Evolutionary conservation across 2,329 filamentous ascomycete species (phyloP).

Genomic region (Neocatenulostroma microsporum): DNA sequence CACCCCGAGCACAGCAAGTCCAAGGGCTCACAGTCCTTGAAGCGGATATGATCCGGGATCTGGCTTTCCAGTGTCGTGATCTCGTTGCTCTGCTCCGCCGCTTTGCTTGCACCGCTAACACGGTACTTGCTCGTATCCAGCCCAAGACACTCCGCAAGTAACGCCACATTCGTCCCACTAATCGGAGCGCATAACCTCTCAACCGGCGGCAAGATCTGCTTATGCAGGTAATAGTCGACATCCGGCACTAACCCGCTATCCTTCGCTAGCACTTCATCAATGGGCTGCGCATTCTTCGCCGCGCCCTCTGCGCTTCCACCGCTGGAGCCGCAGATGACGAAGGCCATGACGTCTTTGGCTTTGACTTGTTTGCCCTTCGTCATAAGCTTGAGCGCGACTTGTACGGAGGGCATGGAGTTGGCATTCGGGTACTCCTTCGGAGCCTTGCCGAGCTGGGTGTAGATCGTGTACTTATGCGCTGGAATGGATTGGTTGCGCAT

Average conservation of each 20-base stretch:
- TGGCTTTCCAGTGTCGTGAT: conserved; percentile 91
- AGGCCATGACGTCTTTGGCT: conserved; percentile 92
- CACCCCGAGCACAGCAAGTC: conserved; percentile 74
- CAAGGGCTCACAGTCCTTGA: conserved; percentile 70
- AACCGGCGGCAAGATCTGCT: conserved; percentile 96
- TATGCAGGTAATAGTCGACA: conserved; percentile 96
- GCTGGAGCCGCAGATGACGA: conserved; percentile 71
- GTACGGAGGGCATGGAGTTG: conserved; percentile 92
- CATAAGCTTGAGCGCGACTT: conserved; percentile 84
- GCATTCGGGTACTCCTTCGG: conserved; percentile 91
- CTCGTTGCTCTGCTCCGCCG: conserved; percentile 52
- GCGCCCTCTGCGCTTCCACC: conserved; percentile 59
- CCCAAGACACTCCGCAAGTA: conserved; percentile 86
- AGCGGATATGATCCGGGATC: conserved; percentile 84
- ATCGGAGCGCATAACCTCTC: conserved; percentile 97
- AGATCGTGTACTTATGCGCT: conserved; percentile 88
- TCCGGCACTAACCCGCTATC: conserved; percentile 73
- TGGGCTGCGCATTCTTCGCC: conserved; percentile 81
- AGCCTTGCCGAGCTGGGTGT: conserved; percentile 90
- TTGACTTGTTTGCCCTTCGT: conserved; percentile 80
- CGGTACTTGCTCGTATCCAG: conserved; percentile 85
- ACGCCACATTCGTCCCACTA: conserved; percentile 78
- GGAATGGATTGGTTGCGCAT: conserved; percentile 77
- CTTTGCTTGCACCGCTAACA: conserved; percentile 50
- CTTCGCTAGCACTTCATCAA: conserved; percentile 73